Conservation (phyloP, 768 basidiomycete species). For the Butyriboletus loyo region DNA sequence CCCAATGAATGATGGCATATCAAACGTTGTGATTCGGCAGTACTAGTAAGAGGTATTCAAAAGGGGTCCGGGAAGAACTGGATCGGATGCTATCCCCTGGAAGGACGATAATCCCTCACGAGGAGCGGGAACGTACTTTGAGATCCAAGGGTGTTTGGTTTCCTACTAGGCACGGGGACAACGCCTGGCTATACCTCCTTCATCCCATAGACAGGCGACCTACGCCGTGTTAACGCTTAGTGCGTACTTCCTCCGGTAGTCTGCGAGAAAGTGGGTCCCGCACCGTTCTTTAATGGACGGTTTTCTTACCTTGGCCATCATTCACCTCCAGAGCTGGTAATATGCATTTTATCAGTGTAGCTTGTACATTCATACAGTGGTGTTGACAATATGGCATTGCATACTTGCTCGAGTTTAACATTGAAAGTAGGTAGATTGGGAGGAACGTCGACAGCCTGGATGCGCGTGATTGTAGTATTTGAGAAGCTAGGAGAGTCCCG, state of each 20-base stretch:
- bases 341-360: not conserved
- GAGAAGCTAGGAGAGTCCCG: not conserved
- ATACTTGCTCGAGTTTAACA: not conserved
- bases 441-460: not conserved
- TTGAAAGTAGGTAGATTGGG: not conserved
- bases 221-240: not conserved
- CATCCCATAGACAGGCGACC: not conserved
- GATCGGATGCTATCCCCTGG: not conserved
- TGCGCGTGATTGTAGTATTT: not conserved
- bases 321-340: not conserved
- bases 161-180: not conserved
- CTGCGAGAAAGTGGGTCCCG: not conserved
- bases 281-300: not conserved
- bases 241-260: not conserved
- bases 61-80: not conserved
- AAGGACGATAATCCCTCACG: not conserved
- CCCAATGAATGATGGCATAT: no score
- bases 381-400: not conserved
- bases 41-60: not conserved
- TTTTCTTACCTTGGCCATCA: not conserved
- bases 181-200: not conserved
- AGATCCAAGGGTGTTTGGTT: not conserved
- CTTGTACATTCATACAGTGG: not conserved
- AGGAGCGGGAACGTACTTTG: not conserved
- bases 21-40: not conserved